These are phyloP conservation scores for Trichothecium roseum DNA, from an alignment of 2,329 filamentous ascomycete species.

Conservation along the genomic window DNA sequence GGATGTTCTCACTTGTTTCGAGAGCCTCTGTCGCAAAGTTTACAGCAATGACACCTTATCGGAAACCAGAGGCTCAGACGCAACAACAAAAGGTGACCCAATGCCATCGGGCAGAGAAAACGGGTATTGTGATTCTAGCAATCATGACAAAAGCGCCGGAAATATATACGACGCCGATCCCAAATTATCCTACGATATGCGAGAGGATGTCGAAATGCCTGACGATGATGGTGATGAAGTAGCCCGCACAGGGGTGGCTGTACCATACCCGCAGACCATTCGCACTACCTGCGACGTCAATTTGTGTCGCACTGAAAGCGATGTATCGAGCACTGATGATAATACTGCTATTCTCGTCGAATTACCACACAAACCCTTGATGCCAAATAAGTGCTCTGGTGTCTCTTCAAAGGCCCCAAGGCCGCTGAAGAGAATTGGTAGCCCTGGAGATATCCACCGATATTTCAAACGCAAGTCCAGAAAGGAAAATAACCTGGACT, in stretches of 20 bases:
- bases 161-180: too few relatives aligned
- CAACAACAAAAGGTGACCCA: neutral
- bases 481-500: slow-evolving; percentile 9
- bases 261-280: slow-evolving; percentile 9
- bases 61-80: neutral
- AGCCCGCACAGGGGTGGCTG: slow-evolving; percentile 4
- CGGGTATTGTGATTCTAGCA: too few relatives aligned
- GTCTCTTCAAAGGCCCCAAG: slow-evolving; percentile 3
- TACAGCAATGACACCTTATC: slow-evolving; percentile 17
- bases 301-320: slow-evolving; percentile 20
- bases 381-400: neutral
- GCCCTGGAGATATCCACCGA: slow-evolving; percentile 16
- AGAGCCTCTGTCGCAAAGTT: slow-evolving; percentile 27
- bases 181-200: too few relatives aligned
- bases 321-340: slow-evolving; percentile 17
- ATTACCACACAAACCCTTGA: slow-evolving; percentile 1
- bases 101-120: neutral
- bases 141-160: too few relatives aligned
- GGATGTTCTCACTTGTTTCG: slow-evolving; percentile 33
- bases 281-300: slow-evolving; percentile 19
- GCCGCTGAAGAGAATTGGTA: neutral
- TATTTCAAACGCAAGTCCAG: slow-evolving; percentile 15
- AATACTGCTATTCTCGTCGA: slow-evolving; percentile 14
- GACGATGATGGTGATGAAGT: slow-evolving; percentile 5
- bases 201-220: too few relatives aligned